A percentile compares a stretch with the other conserved stretches of the same genome.
These are phyloP conservation scores for Hebeloma cylindrosporum DNA, from an alignment of 768 basidiomycete genomes.

Conservation along the genomic window DNA sequence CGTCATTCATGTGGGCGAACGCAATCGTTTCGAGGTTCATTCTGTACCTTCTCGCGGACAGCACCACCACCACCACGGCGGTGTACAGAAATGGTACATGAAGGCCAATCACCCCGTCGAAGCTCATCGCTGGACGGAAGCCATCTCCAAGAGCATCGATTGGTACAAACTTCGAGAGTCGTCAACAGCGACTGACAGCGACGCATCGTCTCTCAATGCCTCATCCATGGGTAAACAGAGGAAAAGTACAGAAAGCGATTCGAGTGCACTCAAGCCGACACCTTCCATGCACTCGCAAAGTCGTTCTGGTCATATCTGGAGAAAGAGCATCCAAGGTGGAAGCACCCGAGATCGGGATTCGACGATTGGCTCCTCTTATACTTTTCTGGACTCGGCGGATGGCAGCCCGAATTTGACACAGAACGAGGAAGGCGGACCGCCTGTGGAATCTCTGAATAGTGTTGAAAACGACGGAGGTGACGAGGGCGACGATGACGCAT, in stretches of 20 bases:
- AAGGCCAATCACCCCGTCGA: conserved; percentile 88
- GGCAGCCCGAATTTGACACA: conserved; percentile 14
- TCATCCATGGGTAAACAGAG: conserved; percentile 11
- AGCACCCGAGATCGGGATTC: conserved; percentile 14
- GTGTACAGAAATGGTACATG: conserved; percentile 76
- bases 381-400: conserved; percentile 22
- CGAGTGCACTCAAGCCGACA: conserved; percentile 32
- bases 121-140: conserved; percentile 83
- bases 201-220: conserved; percentile 20
- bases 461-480: conserved; percentile 1
- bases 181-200: conserved; percentile 28
- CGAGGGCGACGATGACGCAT: conserved; percentile 37
- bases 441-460: background rate
- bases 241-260: conserved; percentile 38
- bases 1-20: conserved; percentile 58
- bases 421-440: conserved; percentile 12
- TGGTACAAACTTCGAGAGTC: conserved; percentile 45
- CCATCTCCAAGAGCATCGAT: conserved; percentile 71
- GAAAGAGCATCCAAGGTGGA: conserved; percentile 12
- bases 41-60: conserved; percentile 52
- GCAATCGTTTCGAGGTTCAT: conserved; percentile 82
- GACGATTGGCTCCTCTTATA: conserved; percentile 6
- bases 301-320: conserved; percentile 19
- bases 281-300: conserved; percentile 23
- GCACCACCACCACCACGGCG: conserved; percentile 32